A percentile compares a stretch with the other conserved stretches of the same genome.
These are phyloP conservation scores for Boletus rubropictus DNA, from an alignment of 768 basidiomycete genomes.

Conservation along the genomic window DNA sequence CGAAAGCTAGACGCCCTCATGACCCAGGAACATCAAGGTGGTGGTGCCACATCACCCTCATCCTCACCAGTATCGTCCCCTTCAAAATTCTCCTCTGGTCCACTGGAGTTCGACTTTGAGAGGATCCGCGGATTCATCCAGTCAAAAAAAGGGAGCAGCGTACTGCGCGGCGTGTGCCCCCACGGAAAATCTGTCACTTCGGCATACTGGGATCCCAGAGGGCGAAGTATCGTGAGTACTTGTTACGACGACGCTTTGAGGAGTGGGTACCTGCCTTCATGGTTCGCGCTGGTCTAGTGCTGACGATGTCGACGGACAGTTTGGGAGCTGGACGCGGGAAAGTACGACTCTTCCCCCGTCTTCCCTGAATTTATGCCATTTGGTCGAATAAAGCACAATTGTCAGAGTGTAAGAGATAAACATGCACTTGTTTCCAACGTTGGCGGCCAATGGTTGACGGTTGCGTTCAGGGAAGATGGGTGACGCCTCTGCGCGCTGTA, in stretches of 20 bases:
- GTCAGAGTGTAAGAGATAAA: conserved; percentile 59
- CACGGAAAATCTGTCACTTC: conserved; percentile 78
- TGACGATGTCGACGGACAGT: conserved; percentile 40
- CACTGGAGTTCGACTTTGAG: conserved; percentile 35
- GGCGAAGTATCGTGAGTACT: conserved; percentile 74
- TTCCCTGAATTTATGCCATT: conserved; percentile 66
- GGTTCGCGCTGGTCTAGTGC: neutral
- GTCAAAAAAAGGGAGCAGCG: conserved; percentile 48
- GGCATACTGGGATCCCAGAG: conserved; percentile 82
- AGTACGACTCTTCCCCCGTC: conserved; percentile 39
- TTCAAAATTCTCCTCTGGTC: conserved; percentile 4
- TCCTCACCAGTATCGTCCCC: conserved; percentile 26
- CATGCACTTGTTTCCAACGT: neutral
- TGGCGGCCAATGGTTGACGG: neutral
- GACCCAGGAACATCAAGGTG: conserved; percentile 11
- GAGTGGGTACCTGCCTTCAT: conserved; percentile 38
- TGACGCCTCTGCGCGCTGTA: conserved; percentile 69
- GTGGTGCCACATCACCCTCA: conserved; percentile 21
- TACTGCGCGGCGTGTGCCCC: conserved; percentile 56
- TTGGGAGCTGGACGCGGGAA: conserved; percentile 62
- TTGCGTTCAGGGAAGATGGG: conserved; percentile 63
- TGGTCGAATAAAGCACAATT: conserved; percentile 59
- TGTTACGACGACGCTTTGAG: conserved; percentile 77
- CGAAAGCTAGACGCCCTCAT: conserved; percentile 53
- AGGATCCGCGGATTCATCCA: conserved; percentile 44